Conservation (phyloP, 1,284 basidiomycete species). For the Rhizoctonia solani region DNA sequence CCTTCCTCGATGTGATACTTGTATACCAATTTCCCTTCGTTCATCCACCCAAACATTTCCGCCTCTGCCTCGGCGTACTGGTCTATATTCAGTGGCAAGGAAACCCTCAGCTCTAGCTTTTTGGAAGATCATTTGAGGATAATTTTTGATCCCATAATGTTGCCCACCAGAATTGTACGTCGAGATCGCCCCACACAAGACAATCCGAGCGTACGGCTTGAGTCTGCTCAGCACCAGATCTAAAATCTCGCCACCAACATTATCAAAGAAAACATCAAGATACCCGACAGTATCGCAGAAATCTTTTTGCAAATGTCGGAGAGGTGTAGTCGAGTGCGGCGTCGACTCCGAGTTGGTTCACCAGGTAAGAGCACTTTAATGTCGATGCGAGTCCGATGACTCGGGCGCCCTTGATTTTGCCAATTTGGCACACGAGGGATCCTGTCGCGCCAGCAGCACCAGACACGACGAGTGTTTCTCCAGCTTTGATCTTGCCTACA, state of each 20-base stretch:
- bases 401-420: constrained; percentile 70
- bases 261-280: constrained; percentile 84
- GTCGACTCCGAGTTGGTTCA: constrained; percentile 79
- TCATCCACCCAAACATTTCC: constrained; percentile 60
- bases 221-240: constrained; percentile 50
- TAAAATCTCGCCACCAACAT: constrained; percentile 75
- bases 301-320: constrained; percentile 66
- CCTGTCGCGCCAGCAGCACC: constrained; percentile 92
- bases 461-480: constrained; percentile 83
- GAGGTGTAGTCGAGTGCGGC: constrained; percentile 88
- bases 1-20: constrained; percentile 81
- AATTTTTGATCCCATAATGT: constrained; percentile 35
- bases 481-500: constrained; percentile 74
- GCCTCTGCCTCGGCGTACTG: constrained; percentile 59
- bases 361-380: constrained; percentile 80
- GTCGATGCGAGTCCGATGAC: constrained; percentile 85
- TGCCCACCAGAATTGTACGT: constrained; percentile 35
- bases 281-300: constrained; percentile 64
- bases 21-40: constrained; percentile 75
- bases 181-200: constrained; percentile 54
- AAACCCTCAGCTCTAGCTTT: constrained; percentile 53
- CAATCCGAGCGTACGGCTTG: constrained; percentile 53
- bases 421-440: constrained; percentile 74
- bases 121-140: constrained; percentile 49
- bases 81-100: constrained; percentile 64